A percentile compares a stretch with the other conserved stretches of the same genome.
phyloP scores from a whole-genome alignment of 1,139 yeast species.

The Pichia sp. region DNA sequence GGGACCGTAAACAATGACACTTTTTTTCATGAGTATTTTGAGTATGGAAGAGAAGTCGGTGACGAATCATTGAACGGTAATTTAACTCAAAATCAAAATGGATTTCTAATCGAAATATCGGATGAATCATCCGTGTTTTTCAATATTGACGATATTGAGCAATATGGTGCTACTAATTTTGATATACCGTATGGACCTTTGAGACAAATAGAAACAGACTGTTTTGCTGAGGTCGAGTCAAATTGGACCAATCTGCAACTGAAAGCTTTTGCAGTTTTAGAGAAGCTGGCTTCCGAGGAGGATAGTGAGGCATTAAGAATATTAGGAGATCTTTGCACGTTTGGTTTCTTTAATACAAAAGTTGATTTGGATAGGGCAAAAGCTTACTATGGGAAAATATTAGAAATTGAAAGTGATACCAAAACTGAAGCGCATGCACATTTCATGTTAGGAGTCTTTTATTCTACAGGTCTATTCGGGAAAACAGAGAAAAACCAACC shows the following conservation, averaged over 20 bases:
- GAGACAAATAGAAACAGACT: slow-evolving; percentile 11
- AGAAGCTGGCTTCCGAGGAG: slow-evolving; percentile 16
- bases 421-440: slow-evolving; percentile 51
- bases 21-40: slow-evolving; percentile 13
- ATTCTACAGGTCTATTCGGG: slow-evolving; percentile 84
- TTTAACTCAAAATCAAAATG: background rate
- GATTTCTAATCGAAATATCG: slow-evolving; percentile 3
- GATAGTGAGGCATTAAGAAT: slow-evolving; percentile 21
- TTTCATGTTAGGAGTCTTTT: slow-evolving; percentile 72
- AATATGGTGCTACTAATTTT: slow-evolving; percentile 13
- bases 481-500: slow-evolving; percentile 58
- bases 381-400: slow-evolving; percentile 47
- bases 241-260: slow-evolving; percentile 9
- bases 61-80: background rate
- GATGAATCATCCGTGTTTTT: background rate
- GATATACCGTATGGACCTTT: slow-evolving; percentile 12
- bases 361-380: slow-evolving; percentile 55
- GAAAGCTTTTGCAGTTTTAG: slow-evolving; percentile 20
- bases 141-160: slow-evolving; percentile 7
- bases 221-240: slow-evolving; percentile 1
- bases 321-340: slow-evolving; percentile 44
- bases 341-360: slow-evolving; percentile 64
- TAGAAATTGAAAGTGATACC: slow-evolving; percentile 34
- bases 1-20: background rate
- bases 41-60: background rate